phyloP scores from a whole-genome alignment of 2,329 filamentous ascomycete species.

The Chrysoporthe austroafricana region DNA sequence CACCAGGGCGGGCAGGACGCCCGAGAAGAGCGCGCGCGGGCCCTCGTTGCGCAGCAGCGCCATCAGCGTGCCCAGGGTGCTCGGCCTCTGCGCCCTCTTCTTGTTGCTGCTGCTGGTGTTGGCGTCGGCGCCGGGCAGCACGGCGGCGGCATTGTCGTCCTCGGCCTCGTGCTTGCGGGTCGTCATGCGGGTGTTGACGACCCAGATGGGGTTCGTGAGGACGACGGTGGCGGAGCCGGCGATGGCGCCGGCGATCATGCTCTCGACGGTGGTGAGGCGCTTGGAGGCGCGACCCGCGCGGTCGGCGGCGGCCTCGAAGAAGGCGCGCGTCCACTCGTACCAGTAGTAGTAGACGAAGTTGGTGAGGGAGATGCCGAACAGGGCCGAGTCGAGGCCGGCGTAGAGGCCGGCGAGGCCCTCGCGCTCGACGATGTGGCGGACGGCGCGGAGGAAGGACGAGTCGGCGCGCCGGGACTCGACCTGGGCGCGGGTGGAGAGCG shows the following conservation, averaged over 20 bases:
- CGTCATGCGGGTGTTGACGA: slow-evolving; percentile 98
- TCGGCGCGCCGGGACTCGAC: slow-evolving; percentile 95
- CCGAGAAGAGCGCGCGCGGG: slow-evolving; percentile 81
- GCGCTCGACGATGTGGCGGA: slow-evolving; percentile 84
- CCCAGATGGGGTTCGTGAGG: slow-evolving; percentile 98
- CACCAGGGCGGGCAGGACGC: slow-evolving; percentile 89
- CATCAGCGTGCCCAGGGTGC: slow-evolving; percentile 83
- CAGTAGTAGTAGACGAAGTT: slow-evolving; percentile 99
- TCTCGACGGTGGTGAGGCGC: slow-evolving; percentile 89
- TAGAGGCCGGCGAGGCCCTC: slow-evolving; percentile 91
- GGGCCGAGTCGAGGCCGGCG: slow-evolving; percentile 86
- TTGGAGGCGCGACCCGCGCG: slow-evolving; percentile 73
- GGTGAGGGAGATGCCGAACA: slow-evolving; percentile 97
- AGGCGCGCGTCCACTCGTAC: slow-evolving; percentile 95
- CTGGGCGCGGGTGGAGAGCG: slow-evolving; percentile 94
- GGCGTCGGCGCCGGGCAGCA: slow-evolving; percentile 33
- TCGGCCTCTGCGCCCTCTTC: slow-evolving; percentile 52
- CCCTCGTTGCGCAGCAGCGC: slow-evolving; percentile 84
- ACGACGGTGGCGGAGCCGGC: slow-evolving; percentile 93
- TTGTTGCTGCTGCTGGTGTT: slow-evolving; percentile 32
- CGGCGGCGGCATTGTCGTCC: slow-evolving; percentile 32
- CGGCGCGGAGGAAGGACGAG: slow-evolving; percentile 80
- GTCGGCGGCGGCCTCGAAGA: slow-evolving; percentile 79
- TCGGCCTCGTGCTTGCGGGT: slow-evolving; percentile 67
- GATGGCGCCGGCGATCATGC: slow-evolving; percentile 92